Evolutionary conservation across 1,284 basidiomycete species (phyloP).

Genomic region (Boletus semigastroideus): DNA sequence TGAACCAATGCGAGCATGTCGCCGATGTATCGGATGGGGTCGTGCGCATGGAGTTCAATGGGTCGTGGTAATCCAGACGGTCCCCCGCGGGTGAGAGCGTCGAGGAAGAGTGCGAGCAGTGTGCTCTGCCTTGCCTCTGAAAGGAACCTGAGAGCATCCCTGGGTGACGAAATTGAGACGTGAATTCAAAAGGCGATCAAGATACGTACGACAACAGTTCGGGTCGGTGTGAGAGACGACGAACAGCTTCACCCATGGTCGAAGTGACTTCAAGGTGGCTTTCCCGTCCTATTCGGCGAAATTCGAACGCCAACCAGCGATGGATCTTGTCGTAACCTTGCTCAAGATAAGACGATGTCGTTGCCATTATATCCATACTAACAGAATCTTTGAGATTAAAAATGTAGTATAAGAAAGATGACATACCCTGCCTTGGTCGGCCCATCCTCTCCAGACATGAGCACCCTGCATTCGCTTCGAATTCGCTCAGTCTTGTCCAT

Average conservation of each 20-base stretch:
- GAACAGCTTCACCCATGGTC: slow-evolving; percentile 73
- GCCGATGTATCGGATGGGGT: no score
- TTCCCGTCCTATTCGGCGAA: slow-evolving; percentile 79
- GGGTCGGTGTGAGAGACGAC: slow-evolving; percentile 70
- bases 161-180: no score
- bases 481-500: slow-evolving; percentile 89
- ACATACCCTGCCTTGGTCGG: slow-evolving; percentile 80
- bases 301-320: slow-evolving; percentile 85
- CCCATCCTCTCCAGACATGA: slow-evolving; percentile 83
- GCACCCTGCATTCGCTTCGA: slow-evolving; percentile 77
- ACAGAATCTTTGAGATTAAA: slow-evolving; percentile 5
- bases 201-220: slow-evolving; percentile 73
- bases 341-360: slow-evolving; percentile 81
- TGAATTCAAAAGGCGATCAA: background rate
- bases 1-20: no score
- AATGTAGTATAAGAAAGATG: background rate
- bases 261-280: slow-evolving; percentile 76
- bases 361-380: slow-evolving; percentile 86
- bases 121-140: slow-evolving; percentile 82
- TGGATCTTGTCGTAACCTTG: slow-evolving; percentile 88
- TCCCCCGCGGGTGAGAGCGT: slow-evolving; percentile 74
- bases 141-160: slow-evolving; percentile 77
- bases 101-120: slow-evolving; percentile 78
- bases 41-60: no score
- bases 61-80: slow-evolving; percentile 83